Base-by-base conservation (phyloP, 352 stramenopile species). In the Globisporangium paddicum region DNA sequence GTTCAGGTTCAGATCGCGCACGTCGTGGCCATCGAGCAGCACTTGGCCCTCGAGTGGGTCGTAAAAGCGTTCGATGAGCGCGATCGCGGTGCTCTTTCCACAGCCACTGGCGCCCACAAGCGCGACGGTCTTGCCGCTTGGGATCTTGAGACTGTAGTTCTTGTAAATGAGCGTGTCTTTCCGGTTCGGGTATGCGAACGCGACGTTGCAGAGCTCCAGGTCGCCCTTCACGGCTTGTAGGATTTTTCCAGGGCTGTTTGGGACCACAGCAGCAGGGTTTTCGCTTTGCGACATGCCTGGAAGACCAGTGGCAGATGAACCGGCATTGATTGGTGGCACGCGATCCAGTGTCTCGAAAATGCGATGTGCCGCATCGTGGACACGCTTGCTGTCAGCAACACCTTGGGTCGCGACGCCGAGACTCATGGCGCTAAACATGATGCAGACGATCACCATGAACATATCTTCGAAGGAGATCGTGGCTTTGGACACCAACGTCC, bases 21-120 rank as follows among this genome's bases (percentile, higher is more conserved):
- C 47, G 53, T 93, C 75, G 5, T 64, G 38, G 51, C 77, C 77
- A 52, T 95, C 80, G 37, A 97, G 57, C 14, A 58, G 55, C 30
- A 97, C 83, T 9, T 25, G 26, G 18, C 73, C 58, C 23, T 62
- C 55, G 19, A 50, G 14, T 44, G 67, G 59, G 46, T 95, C 83
- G 67, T 96, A 96, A 60, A 47, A 90, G 21, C 87, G 73, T 58
- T 92, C 69, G 7, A 96, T 55, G 0, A 98, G 64, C 13, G 73
- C 63, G 11, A 93, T 73, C 19, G 86, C 76, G 10, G 85, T 96
- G 48, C 62, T 86, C 63, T 97, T 97, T 14, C 88, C 90, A 55
- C 76, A 86, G n/a, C 87, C 89, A 62, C 66, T 88, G 30, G 75
- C 63, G 3, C 93, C 93, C 18, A 97, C 85, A 7, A 98, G 65